These are phyloP conservation scores for Thecaphora thlaspeos DNA, from an alignment of 1,284 basidiomycete genomes.

Conservation along the genomic window DNA sequence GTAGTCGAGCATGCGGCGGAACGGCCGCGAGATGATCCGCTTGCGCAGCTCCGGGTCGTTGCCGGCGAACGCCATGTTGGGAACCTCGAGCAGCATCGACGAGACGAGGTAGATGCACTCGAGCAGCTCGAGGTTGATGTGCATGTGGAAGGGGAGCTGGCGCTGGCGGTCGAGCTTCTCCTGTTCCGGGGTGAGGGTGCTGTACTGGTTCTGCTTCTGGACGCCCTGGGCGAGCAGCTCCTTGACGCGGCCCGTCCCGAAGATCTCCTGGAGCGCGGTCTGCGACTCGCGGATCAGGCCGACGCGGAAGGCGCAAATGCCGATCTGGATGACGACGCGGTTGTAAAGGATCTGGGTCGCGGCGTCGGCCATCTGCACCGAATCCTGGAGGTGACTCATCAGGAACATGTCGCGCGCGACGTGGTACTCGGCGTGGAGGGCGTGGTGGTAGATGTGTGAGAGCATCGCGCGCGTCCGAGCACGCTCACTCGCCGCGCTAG, in stretches of 20 bases:
- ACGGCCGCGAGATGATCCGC: slow-evolving; percentile 88
- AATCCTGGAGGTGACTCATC: slow-evolving; percentile 98
- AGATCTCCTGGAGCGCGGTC: slow-evolving; percentile 89
- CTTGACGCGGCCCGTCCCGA: slow-evolving; percentile 89
- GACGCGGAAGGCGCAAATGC: slow-evolving; percentile 91
- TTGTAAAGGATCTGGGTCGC: slow-evolving; percentile 98
- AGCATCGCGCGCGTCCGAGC: slow-evolving; percentile 95
- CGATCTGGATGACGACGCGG: slow-evolving; percentile 93
- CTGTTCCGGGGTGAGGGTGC: slow-evolving; percentile 79
- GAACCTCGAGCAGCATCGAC: slow-evolving; percentile 98
- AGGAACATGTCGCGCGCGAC: slow-evolving; percentile 96
- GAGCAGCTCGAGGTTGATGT: slow-evolving; percentile 96
- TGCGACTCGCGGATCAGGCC: slow-evolving; percentile 94
- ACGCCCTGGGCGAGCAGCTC: slow-evolving; percentile 96
- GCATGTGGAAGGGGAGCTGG: slow-evolving; percentile 98
- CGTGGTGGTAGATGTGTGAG: slow-evolving; percentile 84
- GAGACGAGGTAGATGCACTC: slow-evolving; percentile 97
- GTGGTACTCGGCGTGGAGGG: slow-evolving; percentile 93
- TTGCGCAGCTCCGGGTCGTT: slow-evolving; percentile 75
- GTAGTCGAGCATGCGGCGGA: slow-evolving; percentile 91
- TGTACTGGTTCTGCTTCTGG: slow-evolving; percentile 81
- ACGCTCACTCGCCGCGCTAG: slow-evolving; percentile 59
- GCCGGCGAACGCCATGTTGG: slow-evolving; percentile 86
- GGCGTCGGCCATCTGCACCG: slow-evolving; percentile 91
- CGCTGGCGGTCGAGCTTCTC: slow-evolving; percentile 94